phyloP scores from a whole-genome alignment of 257 asterid species.

The Orobanche coerulescens region DNA sequence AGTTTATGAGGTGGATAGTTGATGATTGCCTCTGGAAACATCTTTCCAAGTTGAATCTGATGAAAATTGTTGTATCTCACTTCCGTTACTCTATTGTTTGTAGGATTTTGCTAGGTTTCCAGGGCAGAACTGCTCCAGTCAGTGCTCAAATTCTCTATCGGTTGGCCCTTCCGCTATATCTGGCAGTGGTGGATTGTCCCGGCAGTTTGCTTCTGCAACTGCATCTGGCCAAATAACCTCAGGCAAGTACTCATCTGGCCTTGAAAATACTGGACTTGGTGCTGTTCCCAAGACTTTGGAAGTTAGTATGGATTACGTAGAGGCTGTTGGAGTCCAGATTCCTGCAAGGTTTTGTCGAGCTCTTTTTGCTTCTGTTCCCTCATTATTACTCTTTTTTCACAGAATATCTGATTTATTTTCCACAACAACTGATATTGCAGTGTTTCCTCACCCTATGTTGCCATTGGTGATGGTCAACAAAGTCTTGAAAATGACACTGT shows the following conservation, averaged over 20 bases:
- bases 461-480: conserved; percentile 47
- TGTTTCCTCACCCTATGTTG: conserved; percentile 45
- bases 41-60: conserved; percentile 6
- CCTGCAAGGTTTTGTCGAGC: conserved; percentile 44
- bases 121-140: conserved; percentile 83
- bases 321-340: conserved; percentile 43
- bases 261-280: conserved; percentile 45
- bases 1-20: conserved; percentile 71
- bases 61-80: conserved; percentile 16
- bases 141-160: conserved; percentile 58
- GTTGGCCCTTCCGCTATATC: conserved; percentile 60
- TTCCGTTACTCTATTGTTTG: conserved; percentile 13
- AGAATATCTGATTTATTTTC: conserved; percentile 1
- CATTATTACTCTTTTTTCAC: not conserved
- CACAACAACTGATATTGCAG: conserved; percentile 29
- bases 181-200: conserved; percentile 42
- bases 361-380: not conserved
- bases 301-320: conserved; percentile 49
- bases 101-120: conserved; percentile 98
- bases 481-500: conserved; percentile 46
- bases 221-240: conserved; percentile 52
- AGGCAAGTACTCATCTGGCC: conserved; percentile 48
- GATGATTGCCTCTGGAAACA: conserved; percentile 9
- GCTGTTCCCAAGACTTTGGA: conserved; percentile 55
- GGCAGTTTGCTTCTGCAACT: conserved; percentile 45